Conservation (phyloP, 345 rosid genomes). For the Pugionium cornutum region DNA sequence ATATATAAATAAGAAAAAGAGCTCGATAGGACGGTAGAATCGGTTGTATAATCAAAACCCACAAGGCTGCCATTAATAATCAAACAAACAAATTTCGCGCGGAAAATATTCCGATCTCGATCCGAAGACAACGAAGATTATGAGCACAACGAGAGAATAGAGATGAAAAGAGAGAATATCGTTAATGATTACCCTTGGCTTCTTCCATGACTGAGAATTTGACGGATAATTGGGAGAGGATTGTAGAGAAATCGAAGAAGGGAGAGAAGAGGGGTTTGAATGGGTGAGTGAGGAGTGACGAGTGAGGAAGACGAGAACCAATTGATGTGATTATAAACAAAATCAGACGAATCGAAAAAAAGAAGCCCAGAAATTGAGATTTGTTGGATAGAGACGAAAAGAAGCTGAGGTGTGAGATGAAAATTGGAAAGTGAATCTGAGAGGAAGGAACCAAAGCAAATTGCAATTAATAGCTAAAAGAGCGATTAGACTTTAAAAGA, state of each 20-base stretch:
- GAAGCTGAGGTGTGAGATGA: conserved; percentile 9
- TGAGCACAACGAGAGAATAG: conserved; percentile 14
- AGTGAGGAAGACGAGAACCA: conserved; percentile 21
- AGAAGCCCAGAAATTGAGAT: neutral
- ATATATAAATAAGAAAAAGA: neutral
- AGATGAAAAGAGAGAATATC: conserved; percentile 14
- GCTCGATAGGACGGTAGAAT: neutral
- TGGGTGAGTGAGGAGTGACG: conserved; percentile 24
- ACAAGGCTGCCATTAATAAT: too few species aligned
- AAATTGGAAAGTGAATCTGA: neutral
- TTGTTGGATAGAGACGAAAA: conserved; percentile 20
- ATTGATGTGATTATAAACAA: conserved; percentile 13
- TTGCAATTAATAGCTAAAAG: neutral
- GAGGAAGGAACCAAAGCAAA: neutral
- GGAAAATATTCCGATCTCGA: conserved; percentile 18
- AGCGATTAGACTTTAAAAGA: neutral
- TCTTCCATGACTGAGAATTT: conserved; percentile 32
- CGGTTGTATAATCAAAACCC: neutral
- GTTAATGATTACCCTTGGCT: conserved; percentile 20
- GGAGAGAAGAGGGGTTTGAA: neutral
- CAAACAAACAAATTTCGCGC: neutral
- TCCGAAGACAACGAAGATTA: neutral
- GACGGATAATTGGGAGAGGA: neutral
- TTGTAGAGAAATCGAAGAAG: neutral
- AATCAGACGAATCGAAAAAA: conserved; percentile 1